Evolutionary conservation across 1,139 yeast genomes (phyloP).

Genomic region (Fermentozyma sake): DNA sequence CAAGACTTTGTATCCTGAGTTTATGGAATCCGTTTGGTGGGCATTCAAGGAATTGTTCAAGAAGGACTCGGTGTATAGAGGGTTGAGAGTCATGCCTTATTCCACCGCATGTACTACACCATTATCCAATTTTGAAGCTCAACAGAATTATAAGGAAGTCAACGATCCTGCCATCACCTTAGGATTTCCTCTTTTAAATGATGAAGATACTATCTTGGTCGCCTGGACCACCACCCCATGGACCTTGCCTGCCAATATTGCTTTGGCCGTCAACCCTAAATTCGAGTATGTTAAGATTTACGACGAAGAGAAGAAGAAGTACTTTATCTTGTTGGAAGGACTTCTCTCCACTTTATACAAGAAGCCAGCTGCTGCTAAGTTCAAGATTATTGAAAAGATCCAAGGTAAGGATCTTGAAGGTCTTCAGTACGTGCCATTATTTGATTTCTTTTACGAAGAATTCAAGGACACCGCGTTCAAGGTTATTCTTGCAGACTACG

Average conservation of each 20-base stretch:
- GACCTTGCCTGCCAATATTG: conserved; percentile 95
- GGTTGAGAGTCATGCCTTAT: conserved; percentile 97
- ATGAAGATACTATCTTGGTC: conserved; percentile 75
- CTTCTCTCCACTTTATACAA: conserved; percentile 81
- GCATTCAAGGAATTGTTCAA: conserved; percentile 84
- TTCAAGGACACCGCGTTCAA: conserved; percentile 76
- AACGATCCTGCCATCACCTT: conserved; percentile 94
- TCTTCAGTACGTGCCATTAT: conserved; percentile 73
- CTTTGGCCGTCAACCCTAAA: conserved; percentile 85
- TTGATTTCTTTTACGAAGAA: conserved; percentile 70
- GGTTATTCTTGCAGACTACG: conserved; percentile 79
- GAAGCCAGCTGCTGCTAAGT: conserved; percentile 90
- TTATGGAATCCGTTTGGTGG: conserved; percentile 99
- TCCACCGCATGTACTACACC: conserved; percentile 98
- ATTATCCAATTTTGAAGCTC: conserved; percentile 95
- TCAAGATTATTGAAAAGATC: conserved; percentile 72
- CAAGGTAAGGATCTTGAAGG: conserved; percentile 80
- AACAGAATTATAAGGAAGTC: conserved; percentile 95
- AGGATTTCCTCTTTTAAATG: conserved; percentile 78
- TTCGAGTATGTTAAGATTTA: conserved; percentile 88
- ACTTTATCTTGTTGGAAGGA: conserved; percentile 79
- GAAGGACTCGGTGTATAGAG: conserved; percentile 87
- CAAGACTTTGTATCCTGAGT: conserved; percentile 91
- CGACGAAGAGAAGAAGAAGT: conserved; percentile 79
- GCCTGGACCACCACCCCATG: conserved; percentile 99